Conservation (phyloP, 164 flowering plant genomes). For the Warburgia ugandensis region DNA sequence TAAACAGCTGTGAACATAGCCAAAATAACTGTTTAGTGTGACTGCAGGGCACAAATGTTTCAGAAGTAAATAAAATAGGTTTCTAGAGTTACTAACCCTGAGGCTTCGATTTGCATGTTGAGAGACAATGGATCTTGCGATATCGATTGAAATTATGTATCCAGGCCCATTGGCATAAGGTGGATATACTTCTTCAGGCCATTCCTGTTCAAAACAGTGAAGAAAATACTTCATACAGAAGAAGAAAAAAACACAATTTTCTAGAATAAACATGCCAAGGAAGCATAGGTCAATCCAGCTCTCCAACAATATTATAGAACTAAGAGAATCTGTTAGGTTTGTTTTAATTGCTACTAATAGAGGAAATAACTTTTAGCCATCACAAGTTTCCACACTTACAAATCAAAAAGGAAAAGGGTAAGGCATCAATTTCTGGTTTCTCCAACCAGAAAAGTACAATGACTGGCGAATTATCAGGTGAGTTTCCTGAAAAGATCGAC, state of each 20-base stretch:
- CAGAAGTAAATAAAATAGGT: neutral
- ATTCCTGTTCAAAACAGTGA: conserved; percentile 46
- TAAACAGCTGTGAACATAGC: conserved; percentile 56
- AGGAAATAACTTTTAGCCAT: too few species aligned
- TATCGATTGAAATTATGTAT: conserved; percentile 69
- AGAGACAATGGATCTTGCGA: conserved; percentile 55
- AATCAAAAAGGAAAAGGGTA: too few species aligned
- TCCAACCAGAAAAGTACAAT: too few species aligned
- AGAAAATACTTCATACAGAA: neutral
- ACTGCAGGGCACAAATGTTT: neutral
- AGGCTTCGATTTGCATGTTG: conserved; percentile 58
- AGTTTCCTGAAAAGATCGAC: too few species aligned
- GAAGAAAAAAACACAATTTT: neutral
- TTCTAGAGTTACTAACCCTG: conserved; percentile 45
- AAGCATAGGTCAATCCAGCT: too few species aligned
- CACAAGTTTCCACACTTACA: too few species aligned
- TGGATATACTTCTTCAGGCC: conserved; percentile 92
- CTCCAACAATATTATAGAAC: too few species aligned
- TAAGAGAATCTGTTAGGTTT: too few species aligned
- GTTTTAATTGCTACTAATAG: too few species aligned
- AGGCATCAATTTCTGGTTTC: too few species aligned
- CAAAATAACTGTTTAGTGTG: neutral
- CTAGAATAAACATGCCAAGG: too few species aligned
- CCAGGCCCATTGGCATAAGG: conserved; percentile 98
- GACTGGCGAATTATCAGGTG: too few species aligned